A percentile compares a stretch with the other conserved stretches of the same genome.
phyloP scores from a whole-genome alignment of 2,329 filamentous ascomycete genomes.

The Sporothrix mexicana region DNA sequence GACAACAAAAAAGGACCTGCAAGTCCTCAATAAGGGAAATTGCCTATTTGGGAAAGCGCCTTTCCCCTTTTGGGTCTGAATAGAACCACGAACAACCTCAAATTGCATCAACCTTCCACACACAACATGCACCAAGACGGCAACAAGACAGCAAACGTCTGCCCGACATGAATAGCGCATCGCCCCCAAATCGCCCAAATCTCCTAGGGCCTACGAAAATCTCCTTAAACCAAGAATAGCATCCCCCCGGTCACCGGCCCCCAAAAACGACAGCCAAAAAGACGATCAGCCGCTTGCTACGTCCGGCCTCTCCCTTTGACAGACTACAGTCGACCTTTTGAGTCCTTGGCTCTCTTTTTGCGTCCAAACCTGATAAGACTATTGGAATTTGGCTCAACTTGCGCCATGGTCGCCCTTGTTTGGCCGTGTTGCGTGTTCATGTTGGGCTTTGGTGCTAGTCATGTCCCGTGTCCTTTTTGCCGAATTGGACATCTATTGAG shows the following conservation, averaged over 20 bases:
- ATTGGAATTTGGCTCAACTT: slow-evolving; percentile 6
- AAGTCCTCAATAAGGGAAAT: slow-evolving; percentile 10
- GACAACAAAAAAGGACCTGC: background rate
- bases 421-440: too few species aligned
- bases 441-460: too few species aligned
- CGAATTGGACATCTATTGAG: background rate
- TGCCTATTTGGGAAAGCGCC: slow-evolving; percentile 34
- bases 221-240: background rate
- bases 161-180: background rate
- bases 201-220: background rate
- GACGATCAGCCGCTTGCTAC: slow-evolving; percentile 6
- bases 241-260: background rate
- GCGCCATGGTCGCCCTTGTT: background rate
- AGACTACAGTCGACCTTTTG: background rate
- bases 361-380: background rate
- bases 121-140: background rate
- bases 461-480: background rate
- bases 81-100: slow-evolving; percentile 44
- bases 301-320: slow-evolving; percentile 16
- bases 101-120: background rate
- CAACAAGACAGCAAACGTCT: background rate
- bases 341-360: background rate
- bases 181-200: background rate
- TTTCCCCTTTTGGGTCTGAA: slow-evolving; percentile 45
- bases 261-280: background rate